phyloP scores from a whole-genome alignment of 2,329 filamentous ascomycete genomes.

The Botrytis tulipae region DNA sequence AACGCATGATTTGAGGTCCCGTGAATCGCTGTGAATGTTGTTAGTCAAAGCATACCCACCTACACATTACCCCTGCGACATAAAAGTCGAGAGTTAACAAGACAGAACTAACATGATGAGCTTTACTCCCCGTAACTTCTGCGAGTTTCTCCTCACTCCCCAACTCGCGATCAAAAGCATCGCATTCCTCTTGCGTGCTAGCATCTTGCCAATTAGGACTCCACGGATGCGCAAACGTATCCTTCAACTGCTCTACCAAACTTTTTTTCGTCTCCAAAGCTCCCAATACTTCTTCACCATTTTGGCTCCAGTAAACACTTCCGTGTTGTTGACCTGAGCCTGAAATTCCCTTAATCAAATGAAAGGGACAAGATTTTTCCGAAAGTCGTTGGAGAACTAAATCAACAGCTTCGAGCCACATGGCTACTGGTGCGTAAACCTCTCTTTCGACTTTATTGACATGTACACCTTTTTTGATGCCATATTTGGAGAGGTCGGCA shows the following conservation, averaged over 20 bases:
- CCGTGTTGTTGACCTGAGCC: constrained; percentile 97
- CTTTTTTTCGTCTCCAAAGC: constrained; percentile 58
- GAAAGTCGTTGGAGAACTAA: constrained; percentile 74
- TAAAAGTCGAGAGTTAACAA: neutral
- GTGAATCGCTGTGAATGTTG: constrained; percentile 71
- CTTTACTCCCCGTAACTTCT: constrained; percentile 80
- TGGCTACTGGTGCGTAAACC: constrained; percentile 86
- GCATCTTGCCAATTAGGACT: constrained; percentile 98
- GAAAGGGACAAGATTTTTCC: constrained; percentile 68
- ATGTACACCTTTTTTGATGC: constrained; percentile 82
- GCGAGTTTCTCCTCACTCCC: constrained; percentile 69
- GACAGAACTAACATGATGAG: constrained; percentile 74
- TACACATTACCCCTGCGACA: neutral
- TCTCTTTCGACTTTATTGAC: constrained; percentile 79
- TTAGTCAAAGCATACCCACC: constrained; percentile 21
- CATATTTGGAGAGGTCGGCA: constrained; percentile 74
- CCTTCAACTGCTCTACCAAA: constrained; percentile 69
- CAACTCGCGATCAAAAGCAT: constrained; percentile 75
- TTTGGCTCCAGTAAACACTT: constrained; percentile 84
- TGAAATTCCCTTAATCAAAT: constrained; percentile 75
- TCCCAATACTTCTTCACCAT: constrained; percentile 64
- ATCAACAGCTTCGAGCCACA: constrained; percentile 94
- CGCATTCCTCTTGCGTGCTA: constrained; percentile 89
- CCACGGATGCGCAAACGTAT: constrained; percentile 75
- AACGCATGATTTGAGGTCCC: constrained; percentile 91